Base-by-base conservation (phyloP, 129 eudicot species). In the Arctium minus region DNA sequence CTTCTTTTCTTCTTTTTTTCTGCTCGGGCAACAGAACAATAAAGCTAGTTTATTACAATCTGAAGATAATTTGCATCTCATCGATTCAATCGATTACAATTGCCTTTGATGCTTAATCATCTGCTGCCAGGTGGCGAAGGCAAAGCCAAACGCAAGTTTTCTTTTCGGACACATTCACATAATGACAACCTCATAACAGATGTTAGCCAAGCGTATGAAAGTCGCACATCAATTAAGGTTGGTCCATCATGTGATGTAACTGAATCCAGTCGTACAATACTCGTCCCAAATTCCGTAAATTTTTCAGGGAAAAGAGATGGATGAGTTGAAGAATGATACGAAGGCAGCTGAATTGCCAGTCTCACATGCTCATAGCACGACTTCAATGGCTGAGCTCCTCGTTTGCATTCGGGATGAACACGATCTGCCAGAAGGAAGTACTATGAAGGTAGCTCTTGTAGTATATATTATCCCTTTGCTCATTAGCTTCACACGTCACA, bases 341-440 rank as follows among this genome's bases (percentile, higher is more conserved):
- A 68, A 81, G 74, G 75, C 86, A 32, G 82, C 82, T 75, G 89
- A 86, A 76, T 74, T 56, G 60, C 80, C 78, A 13, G 72, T 68
- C 67, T 36, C 56, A 42, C 85, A 73, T 78, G 78, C 81, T 32
- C 30, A 33, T 71, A 38, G 76, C 60, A 75, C 72, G 48, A 80
- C 86, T 71, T 90, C 97, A 75, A 83, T 90, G 90, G 90, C 89
- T 69, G 96, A 88, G 80, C 84, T 89, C 86, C 89, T 88, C 15
- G 85, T 86, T 27, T 70, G 82, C 84, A 84, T 87, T 73, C 89
- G 82, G 56, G 90, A 80, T 71, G 88, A 85, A 65, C 79, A 78
- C 80, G 85, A 31, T 75, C 70, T 38, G 3, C 90, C 31, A 10
- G 82, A 70, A 81, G 89, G 83, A 79, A 82, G 75, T 48, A 37